phyloP scores from a whole-genome alignment of 164 flowering plant species.

The Macadamia integrifolia region DNA sequence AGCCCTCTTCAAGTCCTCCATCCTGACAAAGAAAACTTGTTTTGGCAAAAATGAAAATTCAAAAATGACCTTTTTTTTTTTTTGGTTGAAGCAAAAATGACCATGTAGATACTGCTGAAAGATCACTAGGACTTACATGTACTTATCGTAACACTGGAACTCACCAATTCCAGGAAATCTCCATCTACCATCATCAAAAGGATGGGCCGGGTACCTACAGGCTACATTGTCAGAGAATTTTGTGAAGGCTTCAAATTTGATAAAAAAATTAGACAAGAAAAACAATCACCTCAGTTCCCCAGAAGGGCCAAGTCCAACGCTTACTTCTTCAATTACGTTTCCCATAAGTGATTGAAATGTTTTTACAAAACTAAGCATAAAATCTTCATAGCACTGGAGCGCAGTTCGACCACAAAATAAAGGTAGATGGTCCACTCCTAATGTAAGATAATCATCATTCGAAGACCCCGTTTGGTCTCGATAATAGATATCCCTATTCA shows the following conservation, averaged over 20 bases:
- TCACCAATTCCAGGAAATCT: constrained; percentile 60
- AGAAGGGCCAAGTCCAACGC: constrained; percentile 61
- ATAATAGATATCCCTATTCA: constrained; percentile 45
- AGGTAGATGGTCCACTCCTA: constrained; percentile 53
- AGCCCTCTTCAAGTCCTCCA: constrained; percentile 40
- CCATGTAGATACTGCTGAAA: constrained; percentile 2
- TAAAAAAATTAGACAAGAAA: not conserved
- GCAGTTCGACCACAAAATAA: constrained; percentile 54
- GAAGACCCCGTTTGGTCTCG: constrained; percentile 43
- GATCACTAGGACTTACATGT: constrained; percentile 29
- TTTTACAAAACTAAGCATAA: constrained; percentile 41
- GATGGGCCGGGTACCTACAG: constrained; percentile 61
- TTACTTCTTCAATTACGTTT: constrained; percentile 48
- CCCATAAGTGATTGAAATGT: constrained; percentile 44
- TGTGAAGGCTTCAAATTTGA: constrained; percentile 1
- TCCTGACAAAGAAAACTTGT: constrained; percentile 22
- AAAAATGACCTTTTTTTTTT: not conserved
- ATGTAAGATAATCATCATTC: constrained; percentile 49
- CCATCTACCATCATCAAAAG: constrained; percentile 51
- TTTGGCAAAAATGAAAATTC: constrained; percentile 2
- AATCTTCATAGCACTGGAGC: constrained; percentile 57
- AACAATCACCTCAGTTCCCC: constrained; percentile 53
- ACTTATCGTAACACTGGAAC: constrained; percentile 66
- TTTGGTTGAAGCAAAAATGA: not conserved
- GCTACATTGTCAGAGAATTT: constrained; percentile 10